Base-by-base conservation (phyloP, 106 monocot genomes). In the Dendrobium officinale region DNA sequence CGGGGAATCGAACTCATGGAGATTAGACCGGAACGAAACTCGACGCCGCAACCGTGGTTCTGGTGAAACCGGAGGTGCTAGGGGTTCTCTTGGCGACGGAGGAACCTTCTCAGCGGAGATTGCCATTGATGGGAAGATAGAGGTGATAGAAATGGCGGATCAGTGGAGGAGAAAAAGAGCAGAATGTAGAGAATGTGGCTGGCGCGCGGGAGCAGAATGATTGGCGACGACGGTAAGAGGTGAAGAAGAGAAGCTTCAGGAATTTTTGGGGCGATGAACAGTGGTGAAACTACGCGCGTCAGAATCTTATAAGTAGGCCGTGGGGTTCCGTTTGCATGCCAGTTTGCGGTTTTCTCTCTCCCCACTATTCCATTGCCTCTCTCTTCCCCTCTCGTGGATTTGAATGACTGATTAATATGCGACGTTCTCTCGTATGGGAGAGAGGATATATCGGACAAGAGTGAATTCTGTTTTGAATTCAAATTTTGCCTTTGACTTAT, bases 1-100 rank as follows among this genome's bases (percentile, higher is more conserved):
- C 31, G 91, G 88, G 67, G 86, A 86, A 9, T 79, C 80, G 78
- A 81, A 83, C 78, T 82, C 45, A 56, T 79, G 75, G 77, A 75
- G 48, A 24, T 8, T n/a, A 9, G 77, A 40, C 43, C 66, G 78
- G 8, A 33, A 5, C 55, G 61, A 29, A 4, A 13, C 41, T 24
- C 75, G 13, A 16, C 1, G 29, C 43, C 27, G 47, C 15, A 44
- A 20, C 22, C 48, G 11, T 3, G 75, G 8, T 3, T n/a, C 83
- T 15, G 19, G 40, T 22, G 42, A 79, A 29, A 81, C 72, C 19
- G 42, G 27, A 20, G 70, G 40, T 37, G 4, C 77, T 55, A 54
- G 48, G 55, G 54, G 77, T n/a, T 73, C 77, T 2, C 22, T 26
- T 18, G 81, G 74, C 9, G 82, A 55, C 79, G 79, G 33, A 37